These are phyloP conservation scores for Pseudonectria buxi DNA, from an alignment of 2,329 filamentous ascomycete genomes.

Conservation along the genomic window DNA sequence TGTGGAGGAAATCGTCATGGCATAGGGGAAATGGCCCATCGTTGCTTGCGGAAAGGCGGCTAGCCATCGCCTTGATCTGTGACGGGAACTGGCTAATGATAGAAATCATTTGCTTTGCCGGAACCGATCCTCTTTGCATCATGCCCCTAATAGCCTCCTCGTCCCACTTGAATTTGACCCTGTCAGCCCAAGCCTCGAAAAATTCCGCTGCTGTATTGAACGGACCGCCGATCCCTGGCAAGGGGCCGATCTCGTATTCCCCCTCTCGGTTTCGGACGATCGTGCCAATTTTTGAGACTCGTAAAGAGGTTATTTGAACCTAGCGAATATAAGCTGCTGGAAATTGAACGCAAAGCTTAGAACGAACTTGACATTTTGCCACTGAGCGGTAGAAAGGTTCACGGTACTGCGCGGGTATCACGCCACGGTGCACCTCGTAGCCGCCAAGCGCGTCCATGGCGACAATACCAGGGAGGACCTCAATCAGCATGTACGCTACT, in stretches of 20 bases:
- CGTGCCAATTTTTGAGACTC: constrained; percentile 15
- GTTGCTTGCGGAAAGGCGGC: background rate
- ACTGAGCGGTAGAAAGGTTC: constrained; percentile 3
- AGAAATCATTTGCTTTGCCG: too few relatives aligned
- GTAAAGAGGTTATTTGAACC: constrained; percentile 12
- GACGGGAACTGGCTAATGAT: constrained; percentile 2
- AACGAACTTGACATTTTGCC: constrained; percentile 7
- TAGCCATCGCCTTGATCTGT: too few relatives aligned
- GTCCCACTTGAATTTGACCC: constrained; percentile 7
- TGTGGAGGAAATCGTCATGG: constrained; percentile 26
- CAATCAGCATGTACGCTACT: constrained; percentile 25
- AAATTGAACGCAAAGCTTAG: too few relatives aligned
- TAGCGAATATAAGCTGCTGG: too few relatives aligned
- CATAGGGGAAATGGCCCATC: constrained; percentile 25
- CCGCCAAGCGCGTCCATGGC: constrained; percentile 18
- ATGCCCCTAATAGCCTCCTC: too few relatives aligned
- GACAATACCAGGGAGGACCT: constrained; percentile 22
- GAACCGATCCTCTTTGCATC: too few relatives aligned
- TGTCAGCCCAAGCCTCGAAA: constrained; percentile 14
- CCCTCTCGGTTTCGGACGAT: constrained; percentile 8
- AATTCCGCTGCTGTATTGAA: constrained; percentile 14
- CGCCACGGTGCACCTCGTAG: constrained; percentile 13
- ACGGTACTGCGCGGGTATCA: constrained; percentile 8
- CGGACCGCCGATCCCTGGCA: constrained; percentile 15
- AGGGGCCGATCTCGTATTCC: constrained; percentile 8